Evolutionary conservation across 1,284 basidiomycete species (phyloP).

Genomic region (Pyrrhoderma lamaoense): DNA sequence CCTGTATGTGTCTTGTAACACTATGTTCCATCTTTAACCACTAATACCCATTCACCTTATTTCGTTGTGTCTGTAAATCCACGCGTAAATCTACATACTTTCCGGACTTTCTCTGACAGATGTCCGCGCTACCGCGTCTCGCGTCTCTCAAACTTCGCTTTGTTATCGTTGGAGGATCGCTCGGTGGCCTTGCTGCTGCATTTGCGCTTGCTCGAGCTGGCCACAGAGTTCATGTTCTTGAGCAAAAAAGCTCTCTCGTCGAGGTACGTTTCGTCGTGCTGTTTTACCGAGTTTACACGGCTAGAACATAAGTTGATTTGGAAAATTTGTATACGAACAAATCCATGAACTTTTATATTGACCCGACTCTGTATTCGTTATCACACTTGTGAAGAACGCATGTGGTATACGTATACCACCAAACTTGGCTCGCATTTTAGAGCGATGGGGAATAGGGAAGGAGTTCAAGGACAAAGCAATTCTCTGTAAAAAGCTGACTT

Average conservation of each 20-base stretch:
- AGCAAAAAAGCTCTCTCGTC: slow-evolving; percentile 32
- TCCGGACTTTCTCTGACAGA: background rate
- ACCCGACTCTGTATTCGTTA: background rate
- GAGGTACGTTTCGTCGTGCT: slow-evolving; percentile 24
- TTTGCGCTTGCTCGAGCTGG: slow-evolving; percentile 41
- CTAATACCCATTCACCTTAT: background rate
- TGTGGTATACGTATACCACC: slow-evolving; percentile 29
- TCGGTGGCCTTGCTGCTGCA: slow-evolving; percentile 43
- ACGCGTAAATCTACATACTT: background rate
- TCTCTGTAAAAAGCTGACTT: slow-evolving; percentile 14
- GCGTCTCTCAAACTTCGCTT: slow-evolving; percentile 19
- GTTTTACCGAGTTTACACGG: background rate
- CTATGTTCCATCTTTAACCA: background rate
- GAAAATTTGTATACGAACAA: no score
- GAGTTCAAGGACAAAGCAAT: slow-evolving; percentile 20
- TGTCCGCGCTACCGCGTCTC: slow-evolving; percentile 6
- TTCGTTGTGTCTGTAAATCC: background rate
- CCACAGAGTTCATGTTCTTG: slow-evolving; percentile 46
- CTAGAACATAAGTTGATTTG: no score
- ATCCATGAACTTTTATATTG: no score
- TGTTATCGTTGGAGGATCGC: slow-evolving; percentile 23
- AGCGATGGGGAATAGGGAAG: slow-evolving; percentile 25
- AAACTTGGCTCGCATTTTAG: slow-evolving; percentile 25
- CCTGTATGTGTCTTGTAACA: slow-evolving; percentile 11
- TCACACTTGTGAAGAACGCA: slow-evolving; percentile 22